Conservation (phyloP, 1,284 basidiomycete species). For the Boletellus sp. region DNA sequence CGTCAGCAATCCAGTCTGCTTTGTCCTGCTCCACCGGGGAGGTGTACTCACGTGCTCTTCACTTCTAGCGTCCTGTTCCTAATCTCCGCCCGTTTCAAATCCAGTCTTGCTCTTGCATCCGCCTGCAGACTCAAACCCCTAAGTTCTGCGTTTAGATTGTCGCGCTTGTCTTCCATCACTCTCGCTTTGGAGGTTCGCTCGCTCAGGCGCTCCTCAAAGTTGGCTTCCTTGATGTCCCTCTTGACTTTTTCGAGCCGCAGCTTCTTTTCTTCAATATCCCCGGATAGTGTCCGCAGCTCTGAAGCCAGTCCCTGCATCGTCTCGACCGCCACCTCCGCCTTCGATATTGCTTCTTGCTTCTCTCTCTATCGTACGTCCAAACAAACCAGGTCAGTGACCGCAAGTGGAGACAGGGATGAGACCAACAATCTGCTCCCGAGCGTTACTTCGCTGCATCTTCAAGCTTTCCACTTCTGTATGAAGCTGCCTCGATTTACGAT, state of each 20-base stretch:
- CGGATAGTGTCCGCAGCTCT: conserved; percentile 55
- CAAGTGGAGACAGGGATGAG: neutral
- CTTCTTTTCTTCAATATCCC: conserved; percentile 69
- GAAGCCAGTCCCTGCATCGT: conserved; percentile 52
- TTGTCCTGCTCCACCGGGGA: neutral
- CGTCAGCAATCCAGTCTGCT: neutral
- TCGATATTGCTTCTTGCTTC: conserved; percentile 49
- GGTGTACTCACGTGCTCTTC: conserved; percentile 56
- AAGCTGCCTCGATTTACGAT: conserved; percentile 49
- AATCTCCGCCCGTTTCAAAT: conserved; percentile 71
- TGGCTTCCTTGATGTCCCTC: conserved; percentile 54
- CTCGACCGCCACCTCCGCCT: conserved; percentile 55
- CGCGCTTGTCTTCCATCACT: conserved; percentile 67
- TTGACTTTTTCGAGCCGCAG: conserved; percentile 56
- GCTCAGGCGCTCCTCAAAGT: conserved; percentile 69
- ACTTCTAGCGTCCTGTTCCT: conserved; percentile 65
- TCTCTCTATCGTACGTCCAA: conserved; percentile 38
- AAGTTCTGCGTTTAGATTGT: conserved; percentile 72
- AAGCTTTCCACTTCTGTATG: conserved; percentile 51
- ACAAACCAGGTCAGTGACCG: conserved; percentile 8
- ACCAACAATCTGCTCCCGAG: conserved; percentile 64
- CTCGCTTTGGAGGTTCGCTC: conserved; percentile 56
- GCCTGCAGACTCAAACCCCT: conserved; percentile 76
- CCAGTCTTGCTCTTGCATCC: conserved; percentile 78
- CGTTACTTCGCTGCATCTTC: conserved; percentile 48